Evolutionary conservation across 768 basidiomycete genomes (phyloP).

Genomic region (Tylopilus intermedius): DNA sequence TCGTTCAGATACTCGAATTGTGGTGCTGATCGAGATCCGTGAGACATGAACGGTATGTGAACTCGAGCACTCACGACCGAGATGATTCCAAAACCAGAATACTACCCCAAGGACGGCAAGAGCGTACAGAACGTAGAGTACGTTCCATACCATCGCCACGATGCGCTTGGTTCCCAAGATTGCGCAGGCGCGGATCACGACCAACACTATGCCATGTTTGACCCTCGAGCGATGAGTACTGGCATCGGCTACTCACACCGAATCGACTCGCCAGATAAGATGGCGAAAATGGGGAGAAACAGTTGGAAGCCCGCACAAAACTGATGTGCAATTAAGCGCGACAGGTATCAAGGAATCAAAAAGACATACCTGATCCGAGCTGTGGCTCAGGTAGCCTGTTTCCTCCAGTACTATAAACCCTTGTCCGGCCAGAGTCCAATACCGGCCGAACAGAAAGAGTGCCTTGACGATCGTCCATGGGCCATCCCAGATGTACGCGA

Average conservation of each 20-base stretch:
- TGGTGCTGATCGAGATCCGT: not conserved
- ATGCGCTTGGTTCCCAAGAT: slow-evolving; percentile 13
- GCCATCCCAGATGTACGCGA: slow-evolving; percentile 13
- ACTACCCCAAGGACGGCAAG: not conserved
- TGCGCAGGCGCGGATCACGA: slow-evolving; percentile 24
- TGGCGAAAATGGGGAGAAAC: not conserved
- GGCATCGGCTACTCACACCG: slow-evolving; percentile 14
- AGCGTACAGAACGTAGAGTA: slow-evolving; percentile 12
- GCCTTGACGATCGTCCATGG: slow-evolving; percentile 14
- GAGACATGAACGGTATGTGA: not conserved
- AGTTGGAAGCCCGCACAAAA: slow-evolving; percentile 12
- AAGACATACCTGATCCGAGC: slow-evolving; percentile 13
- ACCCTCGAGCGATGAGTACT: not conserved
- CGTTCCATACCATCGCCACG: not conserved
- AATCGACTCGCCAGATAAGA: slow-evolving; percentile 18
- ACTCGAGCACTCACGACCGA: no score
- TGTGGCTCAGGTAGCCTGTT: slow-evolving; percentile 13
- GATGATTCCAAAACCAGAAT: not conserved
- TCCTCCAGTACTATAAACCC: slow-evolving; percentile 20
- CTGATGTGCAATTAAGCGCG: slow-evolving; percentile 1
- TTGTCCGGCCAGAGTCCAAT: slow-evolving; percentile 19
- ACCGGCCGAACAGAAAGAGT: slow-evolving; percentile 14
- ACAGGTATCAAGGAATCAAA: not conserved
- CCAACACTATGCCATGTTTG: slow-evolving; percentile 14
- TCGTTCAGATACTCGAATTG: slow-evolving; percentile 7